These are phyloP conservation scores for Phycomyces blakesleeanus DNA, from an alignment of 192 early-diverging fungal species.

Conservation along the genomic window DNA sequence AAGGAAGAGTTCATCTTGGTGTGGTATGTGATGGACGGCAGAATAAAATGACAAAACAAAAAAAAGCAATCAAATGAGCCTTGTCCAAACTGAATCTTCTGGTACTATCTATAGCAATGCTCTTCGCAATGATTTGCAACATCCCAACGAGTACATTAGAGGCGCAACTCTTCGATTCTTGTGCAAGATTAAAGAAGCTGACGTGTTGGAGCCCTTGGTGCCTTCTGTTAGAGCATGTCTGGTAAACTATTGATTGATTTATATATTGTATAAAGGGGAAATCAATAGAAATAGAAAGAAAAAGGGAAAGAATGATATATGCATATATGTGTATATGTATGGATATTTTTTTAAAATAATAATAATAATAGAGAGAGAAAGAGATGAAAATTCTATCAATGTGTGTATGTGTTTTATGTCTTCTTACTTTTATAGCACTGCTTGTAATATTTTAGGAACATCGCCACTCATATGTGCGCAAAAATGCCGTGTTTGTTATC, in stretches of 20 bases:
- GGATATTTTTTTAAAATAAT: no score
- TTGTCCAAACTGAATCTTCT: constrained; percentile 2
- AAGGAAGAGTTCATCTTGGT: constrained; percentile 96
- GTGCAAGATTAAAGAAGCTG: constrained; percentile 92
- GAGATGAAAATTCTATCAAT: no score
- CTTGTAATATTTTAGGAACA: no score
- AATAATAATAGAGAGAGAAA: no score
- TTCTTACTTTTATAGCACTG: background rate
- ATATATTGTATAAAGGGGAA: constrained; percentile 11
- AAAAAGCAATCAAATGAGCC: background rate
- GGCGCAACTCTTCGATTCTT: constrained; percentile 91
- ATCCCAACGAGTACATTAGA: constrained; percentile 98
- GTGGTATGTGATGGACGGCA: constrained; percentile 50
- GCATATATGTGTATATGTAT: constrained; percentile 3
- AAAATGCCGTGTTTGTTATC: constrained; percentile 95
- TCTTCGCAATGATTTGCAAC: constrained; percentile 91
- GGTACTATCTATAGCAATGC: constrained; percentile 65
- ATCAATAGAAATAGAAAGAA: background rate
- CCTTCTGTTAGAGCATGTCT: constrained; percentile 86
- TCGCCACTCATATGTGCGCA: constrained; percentile 95
- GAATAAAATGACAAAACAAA: background rate
- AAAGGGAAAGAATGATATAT: background rate
- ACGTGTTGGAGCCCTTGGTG: constrained; percentile 91
- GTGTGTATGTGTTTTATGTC: no score
- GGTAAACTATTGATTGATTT: constrained; percentile 34